Evolutionary conservation across 2,329 filamentous ascomycete species (phyloP), one percentile per base, ranked within the genome.

Genomic region (Phaeosphaeriaceae sp.): DNA sequence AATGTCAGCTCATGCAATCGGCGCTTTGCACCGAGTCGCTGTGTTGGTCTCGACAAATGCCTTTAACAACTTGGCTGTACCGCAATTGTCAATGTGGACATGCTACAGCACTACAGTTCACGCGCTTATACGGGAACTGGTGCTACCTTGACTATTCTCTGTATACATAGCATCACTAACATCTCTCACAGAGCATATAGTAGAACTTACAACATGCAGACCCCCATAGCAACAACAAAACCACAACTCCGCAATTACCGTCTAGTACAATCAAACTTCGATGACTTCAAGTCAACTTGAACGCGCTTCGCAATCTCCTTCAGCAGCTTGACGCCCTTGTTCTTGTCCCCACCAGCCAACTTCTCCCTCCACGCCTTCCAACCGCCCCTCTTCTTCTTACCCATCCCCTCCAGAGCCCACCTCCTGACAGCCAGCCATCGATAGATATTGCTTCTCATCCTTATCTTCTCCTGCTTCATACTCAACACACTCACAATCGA

Each of bases 361-460:
- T 22, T 54, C 32, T 52, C 42, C 3, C 11, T 11, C 15, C 26
- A 46, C 43, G 19, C 7, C 43, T 23, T 46, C 43, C 43, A 46
- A 23, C 43, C 43, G 7, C 24, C 15, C 24, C 26, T 8, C 24
- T 49, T 24, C 22, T 26, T n/a, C 43, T 10, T 19, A 10, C 54
- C 23, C 51, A 54, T 55, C 10, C 49, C 53, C 47, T 28, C 30
- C 26, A 9, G 9, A 28, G 26, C 26, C 43, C 49, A 26, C 24
- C 56, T 57, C n/a, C 53, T 56, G 4, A 50, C 30, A 47, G 63
- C 61, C 19, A 65, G 13, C 7, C 56, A 54, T 7, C 56, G 52
- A 11, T 53, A 63, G 43, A 65, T 60, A 2, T 60, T 49, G 5
- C 52, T 23, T 28, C 43, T 61, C 57, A 56, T 58, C 30, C 23